Conservation (phyloP, 352 stramenopile genomes). For the Phytophthora quininea region DNA sequence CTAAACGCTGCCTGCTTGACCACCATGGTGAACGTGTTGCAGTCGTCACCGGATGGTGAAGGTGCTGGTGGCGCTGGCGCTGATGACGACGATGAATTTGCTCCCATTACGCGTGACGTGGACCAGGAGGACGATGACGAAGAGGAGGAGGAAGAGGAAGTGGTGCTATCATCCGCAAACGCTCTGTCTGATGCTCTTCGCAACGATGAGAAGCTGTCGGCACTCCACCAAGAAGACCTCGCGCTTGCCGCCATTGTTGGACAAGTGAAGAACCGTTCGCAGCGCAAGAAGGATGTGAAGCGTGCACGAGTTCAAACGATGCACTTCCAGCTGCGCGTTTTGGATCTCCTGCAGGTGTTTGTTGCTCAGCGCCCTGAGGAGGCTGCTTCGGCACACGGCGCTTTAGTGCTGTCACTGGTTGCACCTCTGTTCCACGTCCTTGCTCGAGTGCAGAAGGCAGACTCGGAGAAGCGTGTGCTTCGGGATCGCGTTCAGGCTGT, state of each 20-base stretch:
- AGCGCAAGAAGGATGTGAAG: conserved; percentile 82
- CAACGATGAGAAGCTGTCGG: conserved; percentile 63
- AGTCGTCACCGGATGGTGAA: conserved; percentile 41
- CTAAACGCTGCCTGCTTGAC: conserved; percentile 64
- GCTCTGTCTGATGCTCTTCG: conserved; percentile 77
- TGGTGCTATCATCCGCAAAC: conserved; percentile 55
- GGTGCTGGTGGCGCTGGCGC: conserved; percentile 33
- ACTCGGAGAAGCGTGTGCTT: conserved; percentile 74
- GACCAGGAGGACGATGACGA: conserved; percentile 44
- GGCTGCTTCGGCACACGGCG: conserved; percentile 27
- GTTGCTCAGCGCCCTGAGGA: conserved; percentile 39
- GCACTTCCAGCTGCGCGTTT: conserved; percentile 87
- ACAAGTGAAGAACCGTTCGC: conserved; percentile 74
- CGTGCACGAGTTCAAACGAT: conserved; percentile 65
- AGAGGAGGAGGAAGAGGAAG: conserved; percentile 62
- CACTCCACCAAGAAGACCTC: conserved; percentile 79
- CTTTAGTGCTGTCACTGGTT: conserved; percentile 55
- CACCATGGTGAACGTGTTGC: conserved; percentile 76
- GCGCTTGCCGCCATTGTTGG: conserved; percentile 80
- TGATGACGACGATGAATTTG: conserved; percentile 54
- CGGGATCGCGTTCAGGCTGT: conserved; percentile 75
- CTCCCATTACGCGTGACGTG: conserved; percentile 34
- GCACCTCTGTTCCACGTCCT: conserved; percentile 70
- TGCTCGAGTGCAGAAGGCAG: conserved; percentile 52
- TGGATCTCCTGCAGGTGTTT: conserved; percentile 83